phyloP scores from a whole-genome alignment of 805 yeast genomes.

The Hanseniaspora mollemarum region DNA sequence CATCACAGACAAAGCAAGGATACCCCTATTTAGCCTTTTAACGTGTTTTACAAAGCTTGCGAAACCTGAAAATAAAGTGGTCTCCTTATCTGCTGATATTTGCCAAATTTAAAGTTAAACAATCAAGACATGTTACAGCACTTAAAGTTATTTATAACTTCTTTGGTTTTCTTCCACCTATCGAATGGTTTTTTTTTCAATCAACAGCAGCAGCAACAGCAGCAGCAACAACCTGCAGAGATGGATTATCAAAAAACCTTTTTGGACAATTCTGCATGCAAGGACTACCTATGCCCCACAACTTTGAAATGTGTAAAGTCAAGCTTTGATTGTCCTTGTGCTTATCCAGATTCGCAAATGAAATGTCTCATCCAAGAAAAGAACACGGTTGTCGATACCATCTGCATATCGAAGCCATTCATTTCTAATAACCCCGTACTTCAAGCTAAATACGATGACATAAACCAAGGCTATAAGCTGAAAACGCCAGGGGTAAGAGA shows the following conservation, averaged over 20 bases:
- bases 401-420: slow-evolving; percentile 73
- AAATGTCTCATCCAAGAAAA: slow-evolving; percentile 68
- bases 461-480: slow-evolving; percentile 38
- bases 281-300: slow-evolving; percentile 66
- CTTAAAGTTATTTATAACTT: background rate
- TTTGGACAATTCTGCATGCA: slow-evolving; percentile 38
- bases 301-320: slow-evolving; percentile 64
- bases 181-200: slow-evolving; percentile 29
- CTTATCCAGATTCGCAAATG: slow-evolving; percentile 71
- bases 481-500: slow-evolving; percentile 49
- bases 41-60: no score
- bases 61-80: no score
- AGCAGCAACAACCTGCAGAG: slow-evolving; percentile 28
- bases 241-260: slow-evolving; percentile 30
- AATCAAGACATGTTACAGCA: no score
- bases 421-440: slow-evolving; percentile 36
- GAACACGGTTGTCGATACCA: slow-evolving; percentile 33
- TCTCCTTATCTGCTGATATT: no score
- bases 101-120: no score
- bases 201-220: slow-evolving; percentile 33
- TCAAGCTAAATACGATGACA: slow-evolving; percentile 33
- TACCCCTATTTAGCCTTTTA: no score
- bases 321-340: slow-evolving; percentile 77
- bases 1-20: no score
- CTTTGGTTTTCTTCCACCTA: slow-evolving; percentile 24